These are phyloP conservation scores for Ascochyta koolunga DNA, from an alignment of 2,329 filamentous ascomycete species.

Conservation along the genomic window DNA sequence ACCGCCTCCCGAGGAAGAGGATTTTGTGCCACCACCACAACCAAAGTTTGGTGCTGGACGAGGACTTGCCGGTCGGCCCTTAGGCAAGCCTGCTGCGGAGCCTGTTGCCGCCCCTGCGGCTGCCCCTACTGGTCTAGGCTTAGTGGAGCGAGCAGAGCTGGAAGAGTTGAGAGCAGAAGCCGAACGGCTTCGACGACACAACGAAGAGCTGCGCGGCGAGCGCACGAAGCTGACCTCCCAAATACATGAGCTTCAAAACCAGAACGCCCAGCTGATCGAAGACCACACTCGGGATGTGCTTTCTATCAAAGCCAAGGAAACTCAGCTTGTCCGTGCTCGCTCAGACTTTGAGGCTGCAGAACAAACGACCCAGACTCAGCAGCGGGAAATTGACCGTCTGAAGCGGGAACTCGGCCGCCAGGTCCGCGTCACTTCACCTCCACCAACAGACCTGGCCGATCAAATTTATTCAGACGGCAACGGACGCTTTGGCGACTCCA, in stretches of 20 bases:
- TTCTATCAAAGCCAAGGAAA: slow-evolving; percentile 98
- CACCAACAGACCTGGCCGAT: slow-evolving; percentile 52
- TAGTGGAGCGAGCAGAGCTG: slow-evolving; percentile 88
- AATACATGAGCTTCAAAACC: slow-evolving; percentile 92
- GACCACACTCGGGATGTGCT: slow-evolving; percentile 95
- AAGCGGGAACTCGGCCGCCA: slow-evolving; percentile 78
- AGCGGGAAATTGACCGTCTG: slow-evolving; percentile 87
- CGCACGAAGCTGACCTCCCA: slow-evolving; percentile 82
- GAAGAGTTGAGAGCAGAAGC: slow-evolving; percentile 86
- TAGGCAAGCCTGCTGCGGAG: slow-evolving; percentile 85
- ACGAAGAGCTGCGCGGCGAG: slow-evolving; percentile 82
- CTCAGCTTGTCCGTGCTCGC: slow-evolving; percentile 88
- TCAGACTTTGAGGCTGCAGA: slow-evolving; percentile 90
- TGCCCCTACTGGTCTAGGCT: slow-evolving; percentile 68
- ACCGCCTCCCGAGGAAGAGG: slow-evolving; percentile 55
- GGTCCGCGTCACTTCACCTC: slow-evolving; percentile 61
- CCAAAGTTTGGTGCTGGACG: slow-evolving; percentile 69
- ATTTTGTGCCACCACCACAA: slow-evolving; percentile 52
- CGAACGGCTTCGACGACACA: slow-evolving; percentile 74
- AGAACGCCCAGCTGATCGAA: slow-evolving; percentile 95
- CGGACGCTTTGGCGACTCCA: slow-evolving; percentile 43
- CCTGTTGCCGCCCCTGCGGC: slow-evolving; percentile 53
- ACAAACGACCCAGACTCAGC: slow-evolving; percentile 80
- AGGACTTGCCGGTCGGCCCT: slow-evolving; percentile 82
- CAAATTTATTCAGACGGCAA: slow-evolving; percentile 62